Percentiles rank a stretch among this genome's conserved stretches.
Evolutionary conservation across 495 filamentous ascomycete species (phyloP).

Genomic region (Immersiella caudata): DNA sequence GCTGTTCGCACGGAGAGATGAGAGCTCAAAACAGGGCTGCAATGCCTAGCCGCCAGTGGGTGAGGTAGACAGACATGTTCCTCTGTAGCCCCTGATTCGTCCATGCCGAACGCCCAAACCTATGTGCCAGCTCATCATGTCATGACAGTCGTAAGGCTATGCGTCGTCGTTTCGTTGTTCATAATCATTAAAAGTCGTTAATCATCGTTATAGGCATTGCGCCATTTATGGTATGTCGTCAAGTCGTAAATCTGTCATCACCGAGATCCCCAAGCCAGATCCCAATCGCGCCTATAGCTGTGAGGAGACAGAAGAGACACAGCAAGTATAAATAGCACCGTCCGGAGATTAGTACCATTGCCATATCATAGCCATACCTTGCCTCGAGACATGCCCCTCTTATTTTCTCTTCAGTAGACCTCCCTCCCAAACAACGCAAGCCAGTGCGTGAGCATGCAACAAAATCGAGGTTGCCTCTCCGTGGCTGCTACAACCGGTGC

Average conservation of each 20-base stretch:
- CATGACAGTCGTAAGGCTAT: not conserved
- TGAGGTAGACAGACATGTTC: too few relatives aligned
- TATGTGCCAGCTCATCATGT: not conserved
- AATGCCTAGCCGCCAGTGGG: too few relatives aligned
- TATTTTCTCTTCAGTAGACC: not conserved
- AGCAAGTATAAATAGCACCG: not conserved
- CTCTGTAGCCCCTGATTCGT: too few relatives aligned
- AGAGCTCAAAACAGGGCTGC: too few relatives aligned
- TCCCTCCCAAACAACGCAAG: not conserved
- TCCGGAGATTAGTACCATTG: not conserved
- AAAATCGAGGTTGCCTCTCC: not conserved
- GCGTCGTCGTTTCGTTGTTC: not conserved
- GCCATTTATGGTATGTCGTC: not conserved
- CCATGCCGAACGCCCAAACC: too few relatives aligned
- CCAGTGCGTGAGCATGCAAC: not conserved
- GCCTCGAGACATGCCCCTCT: not conserved
- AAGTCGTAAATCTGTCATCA: constrained; percentile 5
- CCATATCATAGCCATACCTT: not conserved
- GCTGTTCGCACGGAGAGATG: not conserved
- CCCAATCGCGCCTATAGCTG: not conserved
- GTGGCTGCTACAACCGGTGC: not conserved
- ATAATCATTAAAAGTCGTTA: constrained; percentile 1
- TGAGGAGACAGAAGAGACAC: not conserved
- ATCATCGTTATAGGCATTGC: not conserved
- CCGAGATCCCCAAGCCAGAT: not conserved